Evolutionary conservation across 2,329 filamentous ascomycete species (phyloP), one percentile per base, ranked within the genome.

Genomic region (Penicillium sp.): DNA sequence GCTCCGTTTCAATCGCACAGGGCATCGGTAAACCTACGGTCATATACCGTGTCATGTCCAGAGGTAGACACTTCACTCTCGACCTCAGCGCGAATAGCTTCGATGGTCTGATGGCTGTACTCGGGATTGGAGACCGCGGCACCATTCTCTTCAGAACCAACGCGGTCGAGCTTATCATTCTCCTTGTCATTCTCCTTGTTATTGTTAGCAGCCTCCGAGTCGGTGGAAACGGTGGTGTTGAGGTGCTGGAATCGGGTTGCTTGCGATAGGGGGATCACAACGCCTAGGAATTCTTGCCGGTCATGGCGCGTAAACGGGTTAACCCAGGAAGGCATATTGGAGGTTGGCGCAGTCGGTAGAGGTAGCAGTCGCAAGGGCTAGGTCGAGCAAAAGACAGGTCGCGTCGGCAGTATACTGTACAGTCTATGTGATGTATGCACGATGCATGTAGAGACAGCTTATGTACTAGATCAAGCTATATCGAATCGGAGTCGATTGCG

Each of bases 41-140:
- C 90, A 75, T 93, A 93, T 50, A 84, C 81, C 2, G 84, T 85
- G 75, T 87, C 83, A 63, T 80, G 77, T n/a, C 79, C 80, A 7
- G 75, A 76, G 26, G 80, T 74, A 12, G 81, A 80, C 56, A 82
- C 65, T 57, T 86, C 84, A 5, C 80, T 79, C 60, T 83, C 80
- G 53, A 90, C 83, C 65, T 90, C 88, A 57, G 81, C 83, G 62
- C 86, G 81, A 59, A 93, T 73, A 5, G 81, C 81, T 62, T 90
- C 87, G 55, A 93, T 77, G 42, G 86, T 90, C 65, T 88, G 59
- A 78, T 58, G 77, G 70, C 47, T 74, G 65, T 70, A 77, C 69
- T 61, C 71, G 63, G 61, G 60, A 21, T 65, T 33, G 47, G 67
- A 67, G 6, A 51, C 38, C 20, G 65, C 62, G 8, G 70, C 69